Evolutionary conservation across 2,329 filamentous ascomycete genomes (phyloP).

Genomic region (Zymoseptoria ardabiliae): DNA sequence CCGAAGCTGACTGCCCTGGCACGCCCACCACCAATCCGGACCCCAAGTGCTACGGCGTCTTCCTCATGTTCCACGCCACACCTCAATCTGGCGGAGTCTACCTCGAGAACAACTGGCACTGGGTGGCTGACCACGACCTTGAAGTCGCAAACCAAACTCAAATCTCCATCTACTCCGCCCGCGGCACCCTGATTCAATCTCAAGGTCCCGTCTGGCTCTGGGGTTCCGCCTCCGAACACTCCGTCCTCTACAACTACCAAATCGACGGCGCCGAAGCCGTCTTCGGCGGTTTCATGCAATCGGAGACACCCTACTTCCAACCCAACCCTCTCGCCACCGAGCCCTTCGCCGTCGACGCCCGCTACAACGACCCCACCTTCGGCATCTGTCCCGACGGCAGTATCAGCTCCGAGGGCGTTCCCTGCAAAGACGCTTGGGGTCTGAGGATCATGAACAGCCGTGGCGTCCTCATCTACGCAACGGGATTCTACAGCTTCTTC

Average conservation of each 20-base stretch:
- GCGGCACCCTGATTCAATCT: conserved; percentile 36
- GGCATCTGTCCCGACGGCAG: conserved; percentile 24
- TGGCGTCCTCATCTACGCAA: conserved; percentile 40
- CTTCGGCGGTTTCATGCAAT: conserved; percentile 45
- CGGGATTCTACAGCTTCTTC: conserved; percentile 54
- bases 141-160: conserved; percentile 32
- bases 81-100: conserved; percentile 61
- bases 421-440: conserved; percentile 40
- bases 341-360: conserved; percentile 47
- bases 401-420: conserved; percentile 8
- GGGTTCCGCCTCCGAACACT: conserved; percentile 48
- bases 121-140: conserved; percentile 49
- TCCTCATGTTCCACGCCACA: conserved; percentile 44
- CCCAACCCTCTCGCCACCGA: conserved; percentile 49
- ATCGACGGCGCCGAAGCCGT: conserved; percentile 45
- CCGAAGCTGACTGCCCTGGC: conserved; percentile 56
- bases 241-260: conserved; percentile 49
- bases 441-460: conserved; percentile 33
- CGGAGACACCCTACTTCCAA: conserved; percentile 47
- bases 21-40: conserved; percentile 70
- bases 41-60: conserved; percentile 52
- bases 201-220: conserved; percentile 47
- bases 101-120: conserved; percentile 50
- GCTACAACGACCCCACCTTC: conserved; percentile 39
- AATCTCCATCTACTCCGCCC: conserved; percentile 40